Percentiles rank a stretch among this genome's conserved stretches.
Conservation (phyloP, 2,329 filamentous ascomycete species). For the Phialocephala subalpina region DNA sequence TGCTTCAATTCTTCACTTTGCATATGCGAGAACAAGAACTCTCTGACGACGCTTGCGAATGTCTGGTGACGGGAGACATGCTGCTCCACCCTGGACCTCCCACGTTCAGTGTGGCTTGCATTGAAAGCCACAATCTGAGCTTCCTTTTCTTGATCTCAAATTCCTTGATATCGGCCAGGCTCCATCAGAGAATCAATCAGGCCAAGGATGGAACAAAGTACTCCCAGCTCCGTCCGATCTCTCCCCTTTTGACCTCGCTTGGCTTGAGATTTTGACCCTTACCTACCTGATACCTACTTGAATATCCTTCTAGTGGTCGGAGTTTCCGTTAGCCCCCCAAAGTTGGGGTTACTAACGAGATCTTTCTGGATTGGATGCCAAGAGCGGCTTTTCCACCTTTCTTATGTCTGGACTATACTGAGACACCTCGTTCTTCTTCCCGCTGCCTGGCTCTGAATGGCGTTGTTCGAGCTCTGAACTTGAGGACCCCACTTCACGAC, state of each 20-base stretch:
- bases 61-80: neutral
- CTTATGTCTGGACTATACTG: neutral
- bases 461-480: neutral
- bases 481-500: neutral
- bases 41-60: neutral
- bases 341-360: neutral
- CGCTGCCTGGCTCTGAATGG: slow-evolving; percentile 2
- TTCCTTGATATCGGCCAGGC: neutral
- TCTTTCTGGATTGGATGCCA: neutral
- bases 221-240: neutral
- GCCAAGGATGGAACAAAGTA: neutral
- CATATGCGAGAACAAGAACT: neutral
- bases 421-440: neutral
- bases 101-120: neutral
- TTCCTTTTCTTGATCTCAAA: slow-evolving; percentile 2
- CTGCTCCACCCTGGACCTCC: neutral
- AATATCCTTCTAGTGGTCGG: neutral
- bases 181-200: neutral
- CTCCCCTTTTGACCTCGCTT: slow-evolving; percentile 6
- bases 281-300: neutral
- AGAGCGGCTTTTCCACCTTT: neutral
- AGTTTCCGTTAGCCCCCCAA: neutral
- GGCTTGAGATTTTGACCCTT: neutral
- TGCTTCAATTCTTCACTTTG: slow-evolving; percentile 5
- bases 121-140: neutral